These are phyloP conservation scores for Irpex sp. DNA, from an alignment of 1,284 basidiomycete genomes.

Conservation along the genomic window DNA sequence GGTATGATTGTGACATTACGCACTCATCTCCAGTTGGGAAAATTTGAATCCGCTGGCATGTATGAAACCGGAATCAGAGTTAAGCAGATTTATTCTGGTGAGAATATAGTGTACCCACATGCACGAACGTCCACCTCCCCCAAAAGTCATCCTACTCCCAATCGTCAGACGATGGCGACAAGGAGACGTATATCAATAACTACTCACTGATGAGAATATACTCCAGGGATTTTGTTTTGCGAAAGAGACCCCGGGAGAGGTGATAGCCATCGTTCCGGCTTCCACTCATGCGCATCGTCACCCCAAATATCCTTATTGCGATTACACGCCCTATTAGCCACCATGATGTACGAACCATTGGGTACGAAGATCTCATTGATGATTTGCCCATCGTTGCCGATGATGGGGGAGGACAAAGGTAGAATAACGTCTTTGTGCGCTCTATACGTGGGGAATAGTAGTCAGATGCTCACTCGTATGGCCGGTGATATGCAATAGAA, in stretches of 20 bases:
- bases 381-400: constrained; percentile 27
- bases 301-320: constrained; percentile 28
- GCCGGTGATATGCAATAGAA: not conserved
- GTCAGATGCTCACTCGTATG: not conserved
- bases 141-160: constrained; percentile 32
- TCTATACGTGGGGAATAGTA: constrained; percentile 14
- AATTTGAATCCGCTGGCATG: constrained; percentile 31
- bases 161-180: not conserved
- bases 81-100: not conserved
- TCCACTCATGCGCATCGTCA: constrained; percentile 27
- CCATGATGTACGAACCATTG: constrained; percentile 35
- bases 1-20: not conserved
- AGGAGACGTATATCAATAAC: not conserved
- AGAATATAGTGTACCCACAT: constrained; percentile 22
- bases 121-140: constrained; percentile 31
- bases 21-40: constrained; percentile 32
- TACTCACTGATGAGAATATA: constrained; percentile 24
- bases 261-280: constrained; percentile 29
- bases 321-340: constrained; percentile 25
- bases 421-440: constrained; percentile 22
- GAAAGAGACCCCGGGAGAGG: constrained; percentile 16
- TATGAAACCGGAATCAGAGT: too few species aligned
- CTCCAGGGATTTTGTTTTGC: constrained; percentile 21
- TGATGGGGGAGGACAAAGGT: constrained; percentile 23
- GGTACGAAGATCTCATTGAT: constrained; percentile 36